Evolutionary conservation across 495 filamentous ascomycete species (phyloP).

Genomic region (Tirmania nivea): DNA sequence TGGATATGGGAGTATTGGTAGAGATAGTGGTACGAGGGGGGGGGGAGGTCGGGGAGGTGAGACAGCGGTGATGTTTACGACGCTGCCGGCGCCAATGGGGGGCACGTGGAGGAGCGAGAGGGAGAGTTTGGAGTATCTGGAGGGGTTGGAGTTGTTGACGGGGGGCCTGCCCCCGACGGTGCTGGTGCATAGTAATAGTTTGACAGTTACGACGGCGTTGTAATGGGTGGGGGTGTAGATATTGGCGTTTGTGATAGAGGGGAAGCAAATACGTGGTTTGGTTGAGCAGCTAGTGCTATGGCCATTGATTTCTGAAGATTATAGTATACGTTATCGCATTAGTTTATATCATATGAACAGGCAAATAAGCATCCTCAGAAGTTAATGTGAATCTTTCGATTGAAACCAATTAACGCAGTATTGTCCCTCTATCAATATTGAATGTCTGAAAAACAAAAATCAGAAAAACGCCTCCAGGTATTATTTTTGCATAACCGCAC

Average conservation of each 20-base stretch:
- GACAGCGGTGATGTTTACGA: slow-evolving; percentile 67
- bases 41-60: slow-evolving; percentile 17
- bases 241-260: neutral
- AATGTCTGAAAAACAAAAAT: too few species aligned
- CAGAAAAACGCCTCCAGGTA: too few species aligned
- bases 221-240: slow-evolving; percentile 16
- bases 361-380: neutral
- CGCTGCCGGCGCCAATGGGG: slow-evolving; percentile 53
- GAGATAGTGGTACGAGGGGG: too few species aligned
- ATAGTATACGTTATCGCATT: neutral
- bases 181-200: slow-evolving; percentile 70
- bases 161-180: slow-evolving; percentile 14
- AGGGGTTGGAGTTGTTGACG: slow-evolving; percentile 49
- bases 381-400: neutral
- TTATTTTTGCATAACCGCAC: too few species aligned
- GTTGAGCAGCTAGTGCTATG: neutral
- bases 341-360: neutral
- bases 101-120: slow-evolving; percentile 48
- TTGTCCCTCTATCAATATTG: too few species aligned
- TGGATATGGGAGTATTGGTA: too few species aligned
- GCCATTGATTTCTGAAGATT: neutral
- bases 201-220: slow-evolving; percentile 74
- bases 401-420: neutral
- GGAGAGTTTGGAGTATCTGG: slow-evolving; percentile 48
- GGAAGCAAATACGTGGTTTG: neutral